Conservation (phyloP, 257 asterid species). For the Solanum appendiculatum region DNA sequence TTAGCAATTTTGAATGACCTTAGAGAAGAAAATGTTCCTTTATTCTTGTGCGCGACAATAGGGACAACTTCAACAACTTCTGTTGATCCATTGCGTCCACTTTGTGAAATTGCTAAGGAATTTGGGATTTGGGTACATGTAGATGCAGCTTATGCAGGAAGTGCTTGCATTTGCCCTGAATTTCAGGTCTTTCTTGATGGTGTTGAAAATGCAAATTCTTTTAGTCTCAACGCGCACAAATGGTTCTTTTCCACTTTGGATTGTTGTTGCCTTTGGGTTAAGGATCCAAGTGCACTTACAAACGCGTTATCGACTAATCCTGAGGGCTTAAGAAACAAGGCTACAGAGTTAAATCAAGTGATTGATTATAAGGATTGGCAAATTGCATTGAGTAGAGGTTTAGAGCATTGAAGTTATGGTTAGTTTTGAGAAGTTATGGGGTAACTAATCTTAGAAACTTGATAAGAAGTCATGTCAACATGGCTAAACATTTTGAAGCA, state of each 20-base stretch:
- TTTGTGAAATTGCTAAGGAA: slow-evolving; percentile 44
- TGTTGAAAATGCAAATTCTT: slow-evolving; percentile 51
- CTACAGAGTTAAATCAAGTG: slow-evolving; percentile 51
- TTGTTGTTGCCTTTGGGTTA: slow-evolving; percentile 85
- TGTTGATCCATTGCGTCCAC: slow-evolving; percentile 37
- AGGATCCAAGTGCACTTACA: slow-evolving; percentile 44
- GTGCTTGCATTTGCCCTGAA: slow-evolving; percentile 66
- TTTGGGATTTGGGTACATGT: slow-evolving; percentile 62
- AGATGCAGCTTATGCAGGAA: slow-evolving; percentile 76
- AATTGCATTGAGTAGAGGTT: slow-evolving; percentile 69
- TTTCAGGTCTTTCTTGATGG: slow-evolving; percentile 61
- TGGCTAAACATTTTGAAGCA: slow-evolving; percentile 68
- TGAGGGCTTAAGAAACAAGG: slow-evolving; percentile 48
- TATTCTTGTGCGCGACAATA: slow-evolving; percentile 53
- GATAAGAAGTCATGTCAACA: slow-evolving; percentile 45
- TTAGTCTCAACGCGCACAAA: slow-evolving; percentile 75
- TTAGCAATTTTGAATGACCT: slow-evolving; percentile 30
- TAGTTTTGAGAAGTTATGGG: slow-evolving; percentile 63
- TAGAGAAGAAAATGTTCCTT: slow-evolving; percentile 41
- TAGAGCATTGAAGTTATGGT: slow-evolving; percentile 62
- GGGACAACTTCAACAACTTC: slow-evolving; percentile 72
- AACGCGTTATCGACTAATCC: slow-evolving; percentile 60
- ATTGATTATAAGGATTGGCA: slow-evolving; percentile 87
- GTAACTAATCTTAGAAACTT: slow-evolving; percentile 46
- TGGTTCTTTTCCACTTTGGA: slow-evolving; percentile 67